Evolutionary conservation across 805 yeast genomes (phyloP).

Genomic region (Candida succiphila): DNA sequence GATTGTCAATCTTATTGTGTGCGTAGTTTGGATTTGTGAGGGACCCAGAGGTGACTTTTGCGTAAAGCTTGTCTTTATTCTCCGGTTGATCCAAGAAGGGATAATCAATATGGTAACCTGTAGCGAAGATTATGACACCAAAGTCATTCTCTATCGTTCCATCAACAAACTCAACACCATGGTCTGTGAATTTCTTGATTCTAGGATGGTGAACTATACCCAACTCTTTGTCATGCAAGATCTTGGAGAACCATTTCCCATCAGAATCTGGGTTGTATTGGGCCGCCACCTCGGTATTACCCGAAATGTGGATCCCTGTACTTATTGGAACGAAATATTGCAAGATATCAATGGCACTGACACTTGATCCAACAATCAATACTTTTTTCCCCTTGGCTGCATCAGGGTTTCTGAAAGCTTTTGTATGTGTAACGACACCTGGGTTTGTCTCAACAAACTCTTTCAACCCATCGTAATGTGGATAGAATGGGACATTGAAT

Average conservation of each 20-base stretch:
- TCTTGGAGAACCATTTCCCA: slow-evolving; percentile 25
- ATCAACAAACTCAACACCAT: slow-evolving; percentile 20
- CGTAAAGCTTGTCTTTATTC: slow-evolving; percentile 6
- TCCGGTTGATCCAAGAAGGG: slow-evolving; percentile 26
- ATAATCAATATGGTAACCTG: slow-evolving; percentile 40
- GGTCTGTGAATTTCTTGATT: slow-evolving; percentile 14
- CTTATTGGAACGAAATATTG: slow-evolving; percentile 28
- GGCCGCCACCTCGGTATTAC: slow-evolving; percentile 3
- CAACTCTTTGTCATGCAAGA: slow-evolving; percentile 21
- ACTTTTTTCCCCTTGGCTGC: slow-evolving; percentile 21
- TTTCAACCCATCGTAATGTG: too few species aligned
- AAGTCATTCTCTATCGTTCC: slow-evolving; percentile 20
- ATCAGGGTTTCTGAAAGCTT: slow-evolving; percentile 20
- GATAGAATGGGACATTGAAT: slow-evolving; percentile 30
- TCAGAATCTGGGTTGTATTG: slow-evolving; percentile 14
- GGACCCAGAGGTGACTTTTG: slow-evolving; percentile 2
- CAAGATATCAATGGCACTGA: slow-evolving; percentile 57
- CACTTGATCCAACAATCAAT: slow-evolving; percentile 29
- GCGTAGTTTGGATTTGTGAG: slow-evolving; percentile 5
- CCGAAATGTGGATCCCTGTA: slow-evolving; percentile 12
- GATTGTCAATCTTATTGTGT: slow-evolving; percentile 12
- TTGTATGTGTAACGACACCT: slow-evolving; percentile 15
- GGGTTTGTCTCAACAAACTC: slow-evolving; percentile 21
- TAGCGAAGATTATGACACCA: slow-evolving; percentile 36
- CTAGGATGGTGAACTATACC: slow-evolving; percentile 21